phyloP scores from a whole-genome alignment of 2,329 filamentous ascomycete genomes.

The Phyllosticta citrichinensis region DNA sequence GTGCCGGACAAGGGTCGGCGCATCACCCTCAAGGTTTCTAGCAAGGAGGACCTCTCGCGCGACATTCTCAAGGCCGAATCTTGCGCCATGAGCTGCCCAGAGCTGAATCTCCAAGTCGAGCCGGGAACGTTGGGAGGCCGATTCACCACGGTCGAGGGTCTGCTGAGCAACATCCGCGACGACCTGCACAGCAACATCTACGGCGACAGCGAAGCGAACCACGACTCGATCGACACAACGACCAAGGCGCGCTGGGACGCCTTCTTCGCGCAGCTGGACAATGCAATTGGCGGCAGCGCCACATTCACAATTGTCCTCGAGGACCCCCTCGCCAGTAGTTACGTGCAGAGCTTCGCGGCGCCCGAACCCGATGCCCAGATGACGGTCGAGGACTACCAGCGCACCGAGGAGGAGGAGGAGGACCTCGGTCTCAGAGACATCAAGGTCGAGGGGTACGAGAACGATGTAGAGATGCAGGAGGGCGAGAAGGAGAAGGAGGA shows the following conservation, averaged over 20 bases:
- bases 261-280: slow-evolving; percentile 70
- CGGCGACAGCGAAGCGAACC: slow-evolving; percentile 35
- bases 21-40: slow-evolving; percentile 66
- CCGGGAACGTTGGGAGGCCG: slow-evolving; percentile 89
- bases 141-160: slow-evolving; percentile 93
- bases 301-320: slow-evolving; percentile 75
- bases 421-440: slow-evolving; percentile 86
- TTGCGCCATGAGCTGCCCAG: slow-evolving; percentile 75
- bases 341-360: slow-evolving; percentile 76
- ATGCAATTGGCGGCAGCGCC: slow-evolving; percentile 68
- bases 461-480: slow-evolving; percentile 12
- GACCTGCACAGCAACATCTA: slow-evolving; percentile 86
- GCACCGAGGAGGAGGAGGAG: slow-evolving; percentile 88
- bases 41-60: slow-evolving; percentile 63
- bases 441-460: slow-evolving; percentile 71
- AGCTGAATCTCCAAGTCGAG: slow-evolving; percentile 78
- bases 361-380: slow-evolving; percentile 80
- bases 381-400: slow-evolving; percentile 68
- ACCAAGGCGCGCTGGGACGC: slow-evolving; percentile 64
- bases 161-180: slow-evolving; percentile 83
- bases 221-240: slow-evolving; percentile 59
- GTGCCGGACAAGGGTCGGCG: slow-evolving; percentile 77
- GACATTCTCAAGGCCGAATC: slow-evolving; percentile 97
- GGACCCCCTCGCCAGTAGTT: slow-evolving; percentile 86
- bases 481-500: not conserved